These are phyloP conservation scores for Amaranthus hypochondriacus DNA, from an alignment of 148 eudicot species.

Conservation along the genomic window DNA sequence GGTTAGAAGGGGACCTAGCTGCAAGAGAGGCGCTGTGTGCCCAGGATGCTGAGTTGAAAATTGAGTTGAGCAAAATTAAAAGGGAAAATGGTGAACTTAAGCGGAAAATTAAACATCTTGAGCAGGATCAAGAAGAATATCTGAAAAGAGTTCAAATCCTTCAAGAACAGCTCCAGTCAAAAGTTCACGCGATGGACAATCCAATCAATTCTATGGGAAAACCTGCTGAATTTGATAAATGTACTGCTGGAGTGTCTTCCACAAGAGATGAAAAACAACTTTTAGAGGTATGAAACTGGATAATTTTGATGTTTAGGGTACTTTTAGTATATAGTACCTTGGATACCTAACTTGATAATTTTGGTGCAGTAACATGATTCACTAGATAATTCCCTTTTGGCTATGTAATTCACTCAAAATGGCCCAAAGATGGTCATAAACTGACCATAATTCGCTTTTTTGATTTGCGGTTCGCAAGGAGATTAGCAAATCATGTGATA, in stretches of 20 bases:
- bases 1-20: conserved; percentile 52
- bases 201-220: conserved; percentile 10
- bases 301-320: neutral
- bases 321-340: neutral
- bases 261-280: conserved; percentile 17
- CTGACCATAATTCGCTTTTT: too few relatives aligned
- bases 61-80: conserved; percentile 48
- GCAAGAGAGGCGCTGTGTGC: conserved; percentile 44
- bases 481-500: too few relatives aligned
- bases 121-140: conserved; percentile 54
- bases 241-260: conserved; percentile 6
- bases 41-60: conserved; percentile 54
- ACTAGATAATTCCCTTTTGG: too few relatives aligned
- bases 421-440: too few relatives aligned
- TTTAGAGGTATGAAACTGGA: conserved; percentile 26
- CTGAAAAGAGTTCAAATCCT: conserved; percentile 39
- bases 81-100: conserved; percentile 52
- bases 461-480: too few relatives aligned
- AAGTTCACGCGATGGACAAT: conserved; percentile 28
- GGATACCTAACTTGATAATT: neutral
- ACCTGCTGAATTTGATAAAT: conserved; percentile 21
- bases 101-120: conserved; percentile 48
- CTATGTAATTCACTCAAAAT: too few relatives aligned
- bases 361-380: too few relatives aligned
- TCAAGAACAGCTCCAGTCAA: conserved; percentile 37